phyloP scores from a whole-genome alignment of 805 yeast species.

The Metschnikowia amazonensis region DNA sequence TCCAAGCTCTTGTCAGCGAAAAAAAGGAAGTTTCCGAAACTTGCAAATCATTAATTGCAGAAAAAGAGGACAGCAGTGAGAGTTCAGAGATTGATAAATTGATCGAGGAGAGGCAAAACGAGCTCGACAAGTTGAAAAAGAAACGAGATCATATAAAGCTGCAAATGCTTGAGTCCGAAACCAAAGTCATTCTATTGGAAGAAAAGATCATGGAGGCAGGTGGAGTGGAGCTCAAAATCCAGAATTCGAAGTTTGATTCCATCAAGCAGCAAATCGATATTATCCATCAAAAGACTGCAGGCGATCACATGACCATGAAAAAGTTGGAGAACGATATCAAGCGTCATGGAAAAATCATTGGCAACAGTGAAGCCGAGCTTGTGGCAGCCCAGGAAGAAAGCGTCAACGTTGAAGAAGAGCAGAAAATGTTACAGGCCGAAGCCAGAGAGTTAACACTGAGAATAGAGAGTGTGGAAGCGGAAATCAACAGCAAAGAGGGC shows the following conservation, averaged over 20 bases:
- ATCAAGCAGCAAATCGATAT: slow-evolving; percentile 63
- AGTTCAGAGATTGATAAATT: slow-evolving; percentile 36
- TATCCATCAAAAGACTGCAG: slow-evolving; percentile 51
- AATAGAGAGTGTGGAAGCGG: slow-evolving; percentile 27
- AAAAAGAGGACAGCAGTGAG: slow-evolving; percentile 29
- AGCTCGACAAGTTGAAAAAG: slow-evolving; percentile 17
- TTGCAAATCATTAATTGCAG: slow-evolving; percentile 40
- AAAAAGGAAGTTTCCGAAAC: slow-evolving; percentile 43
- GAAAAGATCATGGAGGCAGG: slow-evolving; percentile 86
- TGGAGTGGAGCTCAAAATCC: slow-evolving; percentile 77
- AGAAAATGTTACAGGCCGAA: slow-evolving; percentile 19
- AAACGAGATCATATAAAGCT: slow-evolving; percentile 38
- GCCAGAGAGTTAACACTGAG: slow-evolving; percentile 22
- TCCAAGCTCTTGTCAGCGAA: slow-evolving; percentile 56
- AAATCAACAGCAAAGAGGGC: slow-evolving; percentile 38
- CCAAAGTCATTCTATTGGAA: slow-evolving; percentile 57
- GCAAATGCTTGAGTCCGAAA: slow-evolving; percentile 54
- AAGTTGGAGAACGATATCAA: slow-evolving; percentile 63
- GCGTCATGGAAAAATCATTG: slow-evolving; percentile 48
- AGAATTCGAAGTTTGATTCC: slow-evolving; percentile 78
- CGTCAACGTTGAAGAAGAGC: slow-evolving; percentile 24
- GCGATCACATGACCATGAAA: slow-evolving; percentile 51
- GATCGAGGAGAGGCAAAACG: slow-evolving; percentile 27
- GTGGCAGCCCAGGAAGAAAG: slow-evolving; percentile 23
- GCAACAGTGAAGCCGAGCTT: slow-evolving; percentile 47